phyloP scores from a whole-genome alignment of 768 basidiomycete genomes.

The Suillus bovinus region DNA sequence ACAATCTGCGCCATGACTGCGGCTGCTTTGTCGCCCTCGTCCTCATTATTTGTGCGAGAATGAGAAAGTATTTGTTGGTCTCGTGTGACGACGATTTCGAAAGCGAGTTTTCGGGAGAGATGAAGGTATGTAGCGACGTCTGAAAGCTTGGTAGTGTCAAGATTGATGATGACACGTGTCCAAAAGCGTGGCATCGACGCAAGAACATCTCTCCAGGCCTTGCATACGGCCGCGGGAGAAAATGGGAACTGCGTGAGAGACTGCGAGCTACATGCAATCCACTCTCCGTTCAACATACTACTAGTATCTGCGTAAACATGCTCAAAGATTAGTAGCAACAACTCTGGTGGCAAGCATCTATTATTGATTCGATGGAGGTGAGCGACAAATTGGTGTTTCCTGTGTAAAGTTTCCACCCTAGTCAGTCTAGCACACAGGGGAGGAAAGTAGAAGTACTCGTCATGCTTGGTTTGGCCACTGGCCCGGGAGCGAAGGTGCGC shows the following conservation, averaged over 20 bases:
- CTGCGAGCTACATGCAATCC: not conserved
- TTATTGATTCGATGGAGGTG: not conserved
- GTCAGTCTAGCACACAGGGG: not conserved
- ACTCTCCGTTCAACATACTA: not conserved
- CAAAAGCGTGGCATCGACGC: constrained; percentile 11
- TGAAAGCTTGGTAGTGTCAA: constrained; percentile 10
- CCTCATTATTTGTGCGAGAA: not conserved
- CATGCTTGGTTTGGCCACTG: not conserved
- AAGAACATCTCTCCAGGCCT: constrained; percentile 9
- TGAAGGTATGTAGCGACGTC: constrained; percentile 7
- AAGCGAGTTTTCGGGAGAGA: constrained; percentile 8
- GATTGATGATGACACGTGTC: constrained; percentile 12
- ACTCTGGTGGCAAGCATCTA: not conserved
- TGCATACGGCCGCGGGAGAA: constrained; percentile 10
- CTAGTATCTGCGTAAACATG: constrained; percentile 2
- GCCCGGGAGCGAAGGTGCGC: not conserved
- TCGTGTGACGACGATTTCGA: constrained; percentile 7
- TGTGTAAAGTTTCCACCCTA: not conserved
- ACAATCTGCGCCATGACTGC: not conserved
- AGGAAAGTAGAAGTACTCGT: not conserved
- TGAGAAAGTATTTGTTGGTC: not conserved
- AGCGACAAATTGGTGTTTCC: not conserved
- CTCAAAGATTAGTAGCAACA: constrained; percentile 1
- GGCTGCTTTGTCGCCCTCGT: constrained; percentile 4
- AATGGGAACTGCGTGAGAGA: constrained; percentile 11